These are phyloP conservation scores for Carex myosuroides DNA, from an alignment of 176 grass and related monocot genomes.

Conservation along the genomic window DNA sequence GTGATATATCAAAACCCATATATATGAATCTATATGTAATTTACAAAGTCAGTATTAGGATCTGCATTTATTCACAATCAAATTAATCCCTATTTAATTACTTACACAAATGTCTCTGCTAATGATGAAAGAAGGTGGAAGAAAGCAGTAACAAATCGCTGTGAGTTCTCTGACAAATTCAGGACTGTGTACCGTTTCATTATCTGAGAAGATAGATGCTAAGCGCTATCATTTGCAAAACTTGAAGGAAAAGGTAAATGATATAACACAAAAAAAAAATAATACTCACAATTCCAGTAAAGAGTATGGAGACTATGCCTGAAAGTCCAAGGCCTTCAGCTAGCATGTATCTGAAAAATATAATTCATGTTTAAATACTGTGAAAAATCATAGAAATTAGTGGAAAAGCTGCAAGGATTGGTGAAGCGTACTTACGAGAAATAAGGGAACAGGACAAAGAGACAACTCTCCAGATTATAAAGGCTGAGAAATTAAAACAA, in stretches of 20 bases:
- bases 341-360: slow-evolving; percentile 79
- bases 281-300: slow-evolving; percentile 82
- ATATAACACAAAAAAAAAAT: slow-evolving; percentile 12
- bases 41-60: slow-evolving; percentile 4
- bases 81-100: not conserved
- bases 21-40: slow-evolving; percentile 82
- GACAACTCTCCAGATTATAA: slow-evolving; percentile 87
- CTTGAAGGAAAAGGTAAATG: slow-evolving; percentile 6
- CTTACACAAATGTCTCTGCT: slow-evolving; percentile 95
- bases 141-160: slow-evolving; percentile 62
- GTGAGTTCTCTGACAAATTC: slow-evolving; percentile 81
- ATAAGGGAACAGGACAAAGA: slow-evolving; percentile 96
- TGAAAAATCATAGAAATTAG: slow-evolving; percentile 4
- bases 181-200: slow-evolving; percentile 89
- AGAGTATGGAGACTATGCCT: slow-evolving; percentile 92
- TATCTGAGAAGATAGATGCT: slow-evolving; percentile 42
- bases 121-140: slow-evolving; percentile 92
- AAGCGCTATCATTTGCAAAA: not conserved
- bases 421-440: slow-evolving; percentile 71
- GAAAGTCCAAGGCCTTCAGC: slow-evolving; percentile 87
- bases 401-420: slow-evolving; percentile 18
- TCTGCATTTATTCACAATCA: slow-evolving; percentile 7
- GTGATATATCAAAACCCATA: slow-evolving; percentile 95
- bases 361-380: slow-evolving; percentile 11
- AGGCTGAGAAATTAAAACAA: slow-evolving; percentile 44